Evolutionary conservation across 148 eudicot genomes (phyloP).

Genomic region (Suaeda aralocaspica): DNA sequence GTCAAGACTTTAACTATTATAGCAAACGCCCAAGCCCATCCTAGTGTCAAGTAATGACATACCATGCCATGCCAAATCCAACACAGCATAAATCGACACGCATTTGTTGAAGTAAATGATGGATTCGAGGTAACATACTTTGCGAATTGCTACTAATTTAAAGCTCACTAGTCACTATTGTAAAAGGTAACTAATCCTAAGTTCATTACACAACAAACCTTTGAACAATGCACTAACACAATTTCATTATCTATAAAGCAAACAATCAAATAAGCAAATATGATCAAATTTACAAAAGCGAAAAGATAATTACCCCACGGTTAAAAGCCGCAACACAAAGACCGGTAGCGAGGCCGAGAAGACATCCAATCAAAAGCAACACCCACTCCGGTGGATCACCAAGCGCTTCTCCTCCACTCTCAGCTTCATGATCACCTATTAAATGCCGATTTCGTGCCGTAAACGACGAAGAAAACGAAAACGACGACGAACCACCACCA

Average conservation of each 20-base stretch:
- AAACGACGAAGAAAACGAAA: not conserved
- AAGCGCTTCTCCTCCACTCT: conserved; percentile 34
- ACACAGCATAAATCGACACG: too few species aligned
- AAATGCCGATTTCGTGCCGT: conserved; percentile 11
- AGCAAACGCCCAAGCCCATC: too few species aligned
- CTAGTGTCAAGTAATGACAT: too few species aligned
- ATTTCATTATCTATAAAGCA: not conserved
- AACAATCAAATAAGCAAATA: not conserved
- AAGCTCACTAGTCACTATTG: too few species aligned
- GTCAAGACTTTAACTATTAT: too few species aligned
- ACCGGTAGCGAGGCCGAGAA: conserved; percentile 94
- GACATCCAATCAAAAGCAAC: conserved; percentile 82
- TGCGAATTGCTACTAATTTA: too few species aligned
- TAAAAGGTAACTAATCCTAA: too few species aligned
- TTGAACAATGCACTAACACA: not conserved
- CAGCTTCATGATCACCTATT: conserved; percentile 12
- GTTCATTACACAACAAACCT: too few species aligned
- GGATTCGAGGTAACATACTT: too few species aligned
- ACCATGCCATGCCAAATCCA: too few species aligned
- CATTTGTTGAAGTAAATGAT: too few species aligned
- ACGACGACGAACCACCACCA: not conserved
- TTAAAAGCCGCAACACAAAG: conserved; percentile 87
- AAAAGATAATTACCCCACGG: conserved; percentile 53
- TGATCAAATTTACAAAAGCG: not conserved
- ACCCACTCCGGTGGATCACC: conserved; percentile 95